Evolutionary conservation across 2,329 filamentous ascomycete species (phyloP).

Genomic region (Calonectria fujianensis): DNA sequence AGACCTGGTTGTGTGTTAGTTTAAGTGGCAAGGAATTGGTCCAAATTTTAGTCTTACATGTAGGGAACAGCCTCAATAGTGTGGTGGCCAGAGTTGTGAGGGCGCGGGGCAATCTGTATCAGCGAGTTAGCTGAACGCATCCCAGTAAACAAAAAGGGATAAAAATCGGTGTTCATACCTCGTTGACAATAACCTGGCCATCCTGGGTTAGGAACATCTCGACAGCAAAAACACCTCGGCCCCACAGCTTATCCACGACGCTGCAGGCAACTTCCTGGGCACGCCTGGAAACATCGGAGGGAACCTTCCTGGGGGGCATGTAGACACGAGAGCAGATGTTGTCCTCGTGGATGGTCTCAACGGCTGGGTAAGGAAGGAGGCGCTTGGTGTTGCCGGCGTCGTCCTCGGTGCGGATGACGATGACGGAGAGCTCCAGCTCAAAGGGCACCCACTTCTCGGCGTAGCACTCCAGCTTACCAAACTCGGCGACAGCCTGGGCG

Average conservation of each 20-base stretch:
- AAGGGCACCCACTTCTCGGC: constrained; percentile 94
- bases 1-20: constrained; percentile 65
- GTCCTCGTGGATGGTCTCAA: constrained; percentile 96
- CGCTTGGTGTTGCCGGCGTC: constrained; percentile 68
- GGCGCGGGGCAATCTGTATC: constrained; percentile 52
- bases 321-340: constrained; percentile 96
- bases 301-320: constrained; percentile 85
- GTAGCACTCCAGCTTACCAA: constrained; percentile 85
- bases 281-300: constrained; percentile 74
- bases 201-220: constrained; percentile 93
- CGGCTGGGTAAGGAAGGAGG: constrained; percentile 86
- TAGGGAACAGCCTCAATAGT: constrained; percentile 93
- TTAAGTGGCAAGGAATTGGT: neutral
- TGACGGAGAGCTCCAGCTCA: constrained; percentile 90
- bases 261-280: constrained; percentile 86
- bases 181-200: constrained; percentile 62
- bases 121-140: constrained; percentile 47
- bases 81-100: constrained; percentile 94
- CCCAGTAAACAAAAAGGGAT: too few species aligned
- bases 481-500: constrained; percentile 79
- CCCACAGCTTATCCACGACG: constrained; percentile 87
- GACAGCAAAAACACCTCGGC: constrained; percentile 95
- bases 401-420: constrained; percentile 94
- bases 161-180: neutral
- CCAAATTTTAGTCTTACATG: constrained; percentile 59